Base-by-base conservation (phyloP, 345 rosid species). In the Arabidopsis suecica region DNA sequence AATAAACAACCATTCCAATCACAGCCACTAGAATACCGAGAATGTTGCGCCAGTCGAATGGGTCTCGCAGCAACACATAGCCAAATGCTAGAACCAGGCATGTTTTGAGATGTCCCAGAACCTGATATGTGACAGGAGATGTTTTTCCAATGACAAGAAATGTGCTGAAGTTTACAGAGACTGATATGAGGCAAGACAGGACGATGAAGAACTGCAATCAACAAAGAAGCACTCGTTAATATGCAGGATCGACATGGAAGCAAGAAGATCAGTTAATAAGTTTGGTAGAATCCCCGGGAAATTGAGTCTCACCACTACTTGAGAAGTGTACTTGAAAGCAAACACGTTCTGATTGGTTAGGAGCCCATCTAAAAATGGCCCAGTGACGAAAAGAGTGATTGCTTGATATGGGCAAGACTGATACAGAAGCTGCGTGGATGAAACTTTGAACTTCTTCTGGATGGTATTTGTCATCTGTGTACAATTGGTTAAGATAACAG, bases 401-500 rank as follows among this genome's bases (percentile, higher is more conserved):
- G 99, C 99, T 80, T 96, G 99, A 78, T 96, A 96, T 10, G 99
- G 99, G 82, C 97, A 93, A 41, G 99, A 96, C 84, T 96, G 99
- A 77, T 96, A 96, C 54, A 96, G 87, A 75, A 96, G 98, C 64
- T 96, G 99, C 61, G 99, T 96, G 48, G 99, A 96, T 65, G 99
- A 96, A 56, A 96, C 98, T 80, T 93, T 96, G 85, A 90, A 96
- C 83, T 93, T 96, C 91, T 96, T 96, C 86, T 96, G 99, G 83
- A 96, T 96, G 45, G 99, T 96, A 78, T 96, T 96, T 75, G 99
- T 96, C 99, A 96, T 96, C 99, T 96, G 82, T 77, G 40, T 48
- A 33, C 49, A 61, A 25, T 79, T 78, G 74, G 88, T 95, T 81
- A 92, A 90, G 98, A 61, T 72, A 54, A 72, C 65, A 79, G 8